Base-by-base conservation (phyloP, 345 rosid species). In the Heritiera littoralis region DNA sequence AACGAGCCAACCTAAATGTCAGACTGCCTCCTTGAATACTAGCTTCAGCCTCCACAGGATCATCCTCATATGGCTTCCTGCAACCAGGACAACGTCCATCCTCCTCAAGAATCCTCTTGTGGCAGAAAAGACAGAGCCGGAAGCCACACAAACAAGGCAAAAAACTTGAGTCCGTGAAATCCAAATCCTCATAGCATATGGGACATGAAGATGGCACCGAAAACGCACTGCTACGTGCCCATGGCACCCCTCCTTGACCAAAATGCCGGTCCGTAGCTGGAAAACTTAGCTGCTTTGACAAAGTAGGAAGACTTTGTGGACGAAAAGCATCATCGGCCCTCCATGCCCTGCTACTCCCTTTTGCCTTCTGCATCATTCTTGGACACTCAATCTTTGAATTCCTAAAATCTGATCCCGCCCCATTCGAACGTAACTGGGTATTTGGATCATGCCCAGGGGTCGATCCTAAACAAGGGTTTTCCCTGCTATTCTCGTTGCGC, bases 71-170 rank as follows among this genome's bases (percentile, higher is more conserved):
- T 0, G 88, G 91, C 83, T 93, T 91, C 85, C 98, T 90, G 83
- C 98, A 95, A 78, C 94, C 93, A 5, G 98, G 98, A 85, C 98
- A 95, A 49, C 98, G 95, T 20, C 93, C 93, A 84, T 95, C 97
- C 80, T 85, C 95, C 82, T 95, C 94, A 20, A 92, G 91, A 65
- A 95, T 95, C 82, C 92, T 92, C 90, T 93, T 92, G 90, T 95
- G 93, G 85, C 98, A 95, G 86, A 95, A 95, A 68, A 95, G 92
- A 61, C 98, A 95, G 72, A 95, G 93, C 71, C 90, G 89, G 81
- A 92, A 95, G 64, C 98, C 97, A 43, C 98, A 95, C 38, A 84
- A 84, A 73, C 98, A 95, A n/a, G 98, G 98, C 78, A 92, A 72
- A 80, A 95, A 95, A 67, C 89, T 91, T 1, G 92, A 81, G 77